Percentiles rank a stretch among this genome's conserved stretches.
phyloP scores from a whole-genome alignment of 305 asterid species.

The Fraxinus sp. region DNA sequence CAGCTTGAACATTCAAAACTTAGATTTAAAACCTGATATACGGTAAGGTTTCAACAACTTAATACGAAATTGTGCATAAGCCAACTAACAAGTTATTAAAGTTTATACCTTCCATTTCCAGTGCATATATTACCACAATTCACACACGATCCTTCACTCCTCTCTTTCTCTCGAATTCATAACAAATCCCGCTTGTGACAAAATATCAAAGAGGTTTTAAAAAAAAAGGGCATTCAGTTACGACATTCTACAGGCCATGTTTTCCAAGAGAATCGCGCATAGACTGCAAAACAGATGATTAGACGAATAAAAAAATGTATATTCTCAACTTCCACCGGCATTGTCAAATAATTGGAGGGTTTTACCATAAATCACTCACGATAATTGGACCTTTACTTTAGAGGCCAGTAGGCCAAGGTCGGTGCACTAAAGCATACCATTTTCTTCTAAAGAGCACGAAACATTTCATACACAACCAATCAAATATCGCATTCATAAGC shows the following conservation, averaged over 20 bases:
- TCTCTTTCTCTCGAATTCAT: background rate
- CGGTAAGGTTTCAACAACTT: background rate
- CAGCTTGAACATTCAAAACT: background rate
- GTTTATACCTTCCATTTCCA: background rate
- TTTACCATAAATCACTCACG: background rate
- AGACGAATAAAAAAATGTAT: background rate
- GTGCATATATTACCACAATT: background rate
- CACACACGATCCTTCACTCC: background rate
- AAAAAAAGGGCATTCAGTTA: background rate
- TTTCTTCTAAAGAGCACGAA: constrained; percentile 9
- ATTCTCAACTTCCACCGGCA: background rate
- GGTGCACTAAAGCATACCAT: background rate
- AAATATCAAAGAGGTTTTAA: background rate
- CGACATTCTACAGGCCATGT: background rate
- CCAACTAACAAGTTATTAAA: background rate
- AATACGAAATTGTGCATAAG: background rate
- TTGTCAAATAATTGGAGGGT: background rate
- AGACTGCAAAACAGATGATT: background rate
- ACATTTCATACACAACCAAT: constrained; percentile 5
- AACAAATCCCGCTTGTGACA: background rate
- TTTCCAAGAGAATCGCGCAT: background rate
- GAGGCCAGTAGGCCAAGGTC: background rate
- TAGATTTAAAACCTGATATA: background rate
- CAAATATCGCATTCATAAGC: background rate
- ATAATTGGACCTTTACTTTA: background rate